These are phyloP conservation scores for Termitomyces heimii DNA, from an alignment of 768 basidiomycete genomes.

Conservation along the genomic window DNA sequence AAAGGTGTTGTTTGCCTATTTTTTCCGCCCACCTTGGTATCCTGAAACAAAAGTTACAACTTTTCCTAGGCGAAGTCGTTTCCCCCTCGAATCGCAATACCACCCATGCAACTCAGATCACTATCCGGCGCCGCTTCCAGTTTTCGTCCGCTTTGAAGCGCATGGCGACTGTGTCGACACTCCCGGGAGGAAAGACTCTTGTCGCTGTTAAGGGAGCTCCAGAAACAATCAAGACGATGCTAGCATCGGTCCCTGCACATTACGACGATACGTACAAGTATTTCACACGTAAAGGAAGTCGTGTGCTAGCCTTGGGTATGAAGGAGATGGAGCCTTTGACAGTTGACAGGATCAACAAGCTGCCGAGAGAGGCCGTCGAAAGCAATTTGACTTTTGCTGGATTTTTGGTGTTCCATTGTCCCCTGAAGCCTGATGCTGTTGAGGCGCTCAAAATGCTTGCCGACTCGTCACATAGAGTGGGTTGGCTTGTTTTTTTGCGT, in stretches of 20 bases:
- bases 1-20: constrained; percentile 40
- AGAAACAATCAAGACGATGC: constrained; percentile 92
- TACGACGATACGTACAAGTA: constrained; percentile 96
- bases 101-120: constrained; percentile 53
- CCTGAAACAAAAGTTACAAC: constrained; percentile 43
- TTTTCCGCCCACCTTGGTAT: neutral
- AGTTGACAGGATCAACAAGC: constrained; percentile 82
- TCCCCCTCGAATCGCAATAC: constrained; percentile 49
- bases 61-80: constrained; percentile 58
- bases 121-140: constrained; percentile 89
- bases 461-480: constrained; percentile 92
- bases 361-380: constrained; percentile 81
- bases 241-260: constrained; percentile 58
- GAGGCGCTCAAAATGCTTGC: constrained; percentile 89
- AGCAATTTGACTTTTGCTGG: constrained; percentile 79
- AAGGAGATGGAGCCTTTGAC: constrained; percentile 75
- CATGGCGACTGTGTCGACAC: constrained; percentile 84
- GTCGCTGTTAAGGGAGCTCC: constrained; percentile 94
- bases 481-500: constrained; percentile 21
- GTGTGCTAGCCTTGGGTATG: constrained; percentile 87
- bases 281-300: constrained; percentile 88
- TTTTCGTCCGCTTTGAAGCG: constrained; percentile 97
- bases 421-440: constrained; percentile 90
- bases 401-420: constrained; percentile 98
- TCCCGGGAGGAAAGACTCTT: constrained; percentile 54